A percentile compares a stretch with the other conserved stretches of the same genome.
phyloP scores from a whole-genome alignment of 345 rosid genomes.

The Gossypium stocksii region DNA sequence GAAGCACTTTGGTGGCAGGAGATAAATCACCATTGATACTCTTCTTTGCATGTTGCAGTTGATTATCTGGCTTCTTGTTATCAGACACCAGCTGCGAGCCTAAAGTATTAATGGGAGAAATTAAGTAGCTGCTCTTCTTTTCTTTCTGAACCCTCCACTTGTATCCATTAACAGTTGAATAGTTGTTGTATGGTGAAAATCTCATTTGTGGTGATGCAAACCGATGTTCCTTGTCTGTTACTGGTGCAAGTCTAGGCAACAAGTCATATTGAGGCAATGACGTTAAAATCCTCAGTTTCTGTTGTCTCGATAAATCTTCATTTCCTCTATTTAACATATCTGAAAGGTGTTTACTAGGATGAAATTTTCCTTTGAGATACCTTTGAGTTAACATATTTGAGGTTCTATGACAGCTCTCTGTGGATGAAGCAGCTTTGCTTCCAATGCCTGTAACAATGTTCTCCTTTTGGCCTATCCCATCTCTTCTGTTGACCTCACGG shows the following conservation, averaged over 20 bases:
- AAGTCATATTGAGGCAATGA: constrained; percentile 45
- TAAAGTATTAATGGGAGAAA: constrained; percentile 16
- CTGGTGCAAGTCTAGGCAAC: constrained; percentile 28
- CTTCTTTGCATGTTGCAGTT: constrained; percentile 18
- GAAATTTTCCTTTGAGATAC: constrained; percentile 28
- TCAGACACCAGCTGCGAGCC: constrained; percentile 21
- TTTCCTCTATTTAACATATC: constrained; percentile 30
- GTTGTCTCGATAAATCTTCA: constrained; percentile 30
- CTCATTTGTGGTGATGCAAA: constrained; percentile 32
- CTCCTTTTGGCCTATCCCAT: constrained; percentile 12
- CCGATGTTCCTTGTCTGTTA: constrained; percentile 19
- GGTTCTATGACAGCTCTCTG: constrained; percentile 27
- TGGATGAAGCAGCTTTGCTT: constrained; percentile 23
- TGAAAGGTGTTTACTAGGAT: constrained; percentile 22
- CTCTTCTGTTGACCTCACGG: constrained; percentile 14
- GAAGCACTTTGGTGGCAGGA: constrained; percentile 16
- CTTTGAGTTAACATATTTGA: constrained; percentile 25
- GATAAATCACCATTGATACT: constrained; percentile 2
- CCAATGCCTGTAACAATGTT: constrained; percentile 13
- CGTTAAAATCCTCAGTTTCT: constrained; percentile 20
- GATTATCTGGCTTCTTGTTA: constrained; percentile 16
- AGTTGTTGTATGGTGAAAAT: constrained; percentile 26
- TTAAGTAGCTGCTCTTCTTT: constrained; percentile 21
- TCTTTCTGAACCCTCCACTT: constrained; percentile 31
- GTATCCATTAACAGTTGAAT: constrained; percentile 31